Evolutionary conservation across 164 flowering plant species (phyloP), one percentile per base, ranked within the genome.

Genomic region (Kalanchoe fedtschenkoi): DNA sequence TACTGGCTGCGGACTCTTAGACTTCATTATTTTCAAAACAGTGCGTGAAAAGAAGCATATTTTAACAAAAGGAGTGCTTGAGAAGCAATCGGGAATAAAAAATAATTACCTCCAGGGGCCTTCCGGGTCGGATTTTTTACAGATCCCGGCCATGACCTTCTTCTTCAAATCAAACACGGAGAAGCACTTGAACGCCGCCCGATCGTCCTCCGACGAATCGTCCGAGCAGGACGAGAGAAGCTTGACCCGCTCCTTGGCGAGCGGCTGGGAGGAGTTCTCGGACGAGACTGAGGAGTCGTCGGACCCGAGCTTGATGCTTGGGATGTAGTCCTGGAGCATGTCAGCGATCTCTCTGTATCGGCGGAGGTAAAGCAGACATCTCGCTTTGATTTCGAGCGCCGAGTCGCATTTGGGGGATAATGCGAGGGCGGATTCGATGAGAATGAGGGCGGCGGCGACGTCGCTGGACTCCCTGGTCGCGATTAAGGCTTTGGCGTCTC

Each of bases 61-160:
- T 6, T 8, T 37, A 37, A 37, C 11, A 37, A 37, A 37, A 5
- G 39, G 39, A 37, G 39, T n/a, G n/a, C n/a, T n/a, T 15, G 46
- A 21, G 29, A 22, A 22, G 21, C 29, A 21, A 46, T 57, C 68
- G 67, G 41, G 21, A 37, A 1, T 34, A 22, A 34, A 29, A 8
- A 2, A n/a, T 66, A 65, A 39, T 76, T 85, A 93, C 97, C 99
- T 89, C 99, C 99, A 95, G 68, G 83, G 86, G 34, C 91, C 96
- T 73, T 89, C 90, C 60, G 81, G 86, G 7, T 85, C 87, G 69
- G 77, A 70, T 64, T 71, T 80, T 74, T 78, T 86, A 66, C 75
- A 75, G 21, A 88, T 70, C 0, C 96, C 91, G 21, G 90, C 85
- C 80, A 86, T 74, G 54, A 90, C 92, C 46, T 82, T 86, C 77